These are phyloP conservation scores for Vinca minor DNA, from an alignment of 257 asterid genomes.

Conservation along the genomic window DNA sequence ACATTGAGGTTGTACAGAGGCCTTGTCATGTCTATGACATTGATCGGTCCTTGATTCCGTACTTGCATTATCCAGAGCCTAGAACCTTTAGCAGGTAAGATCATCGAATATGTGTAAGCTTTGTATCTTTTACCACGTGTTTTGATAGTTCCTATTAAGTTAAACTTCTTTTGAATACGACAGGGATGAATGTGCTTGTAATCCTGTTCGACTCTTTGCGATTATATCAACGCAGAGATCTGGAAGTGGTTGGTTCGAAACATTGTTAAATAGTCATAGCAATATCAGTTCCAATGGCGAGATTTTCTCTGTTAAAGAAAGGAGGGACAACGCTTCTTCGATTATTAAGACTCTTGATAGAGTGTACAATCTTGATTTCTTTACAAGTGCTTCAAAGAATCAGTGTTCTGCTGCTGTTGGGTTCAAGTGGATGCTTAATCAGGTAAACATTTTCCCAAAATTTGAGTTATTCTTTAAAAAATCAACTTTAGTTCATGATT, in stretches of 20 bases:
- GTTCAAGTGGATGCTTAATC: slow-evolving; percentile 97
- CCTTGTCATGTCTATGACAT: slow-evolving; percentile 26
- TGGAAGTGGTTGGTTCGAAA: slow-evolving; percentile 98
- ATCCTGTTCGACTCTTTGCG: slow-evolving; percentile 69
- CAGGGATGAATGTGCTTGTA: slow-evolving; percentile 80
- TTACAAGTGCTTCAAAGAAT: slow-evolving; percentile 85
- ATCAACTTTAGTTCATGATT: no score
- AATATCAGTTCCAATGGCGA: slow-evolving; percentile 93
- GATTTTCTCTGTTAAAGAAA: slow-evolving; percentile 57
- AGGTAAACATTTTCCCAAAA: slow-evolving; percentile 31
- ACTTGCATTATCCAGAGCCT: slow-evolving; percentile 74
- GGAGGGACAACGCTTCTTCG: slow-evolving; percentile 61
- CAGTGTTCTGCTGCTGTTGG: slow-evolving; percentile 90
- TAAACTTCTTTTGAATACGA: slow-evolving; percentile 5
- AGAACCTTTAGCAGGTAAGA: slow-evolving; percentile 57
- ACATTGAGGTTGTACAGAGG: slow-evolving; percentile 28
- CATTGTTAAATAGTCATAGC: slow-evolving; percentile 71
- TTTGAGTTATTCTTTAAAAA: not conserved
- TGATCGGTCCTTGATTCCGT: slow-evolving; percentile 50
- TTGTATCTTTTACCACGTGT: not conserved
- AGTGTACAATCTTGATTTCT: slow-evolving; percentile 75
- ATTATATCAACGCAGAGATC: slow-evolving; percentile 92
- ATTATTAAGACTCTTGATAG: slow-evolving; percentile 51
- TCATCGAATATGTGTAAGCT: not conserved
- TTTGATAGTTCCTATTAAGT: not conserved